These are phyloP conservation scores for Plasmodium knowlesi DNA, from an alignment of 169 alveolate genomes.

Conservation along the genomic window DNA sequence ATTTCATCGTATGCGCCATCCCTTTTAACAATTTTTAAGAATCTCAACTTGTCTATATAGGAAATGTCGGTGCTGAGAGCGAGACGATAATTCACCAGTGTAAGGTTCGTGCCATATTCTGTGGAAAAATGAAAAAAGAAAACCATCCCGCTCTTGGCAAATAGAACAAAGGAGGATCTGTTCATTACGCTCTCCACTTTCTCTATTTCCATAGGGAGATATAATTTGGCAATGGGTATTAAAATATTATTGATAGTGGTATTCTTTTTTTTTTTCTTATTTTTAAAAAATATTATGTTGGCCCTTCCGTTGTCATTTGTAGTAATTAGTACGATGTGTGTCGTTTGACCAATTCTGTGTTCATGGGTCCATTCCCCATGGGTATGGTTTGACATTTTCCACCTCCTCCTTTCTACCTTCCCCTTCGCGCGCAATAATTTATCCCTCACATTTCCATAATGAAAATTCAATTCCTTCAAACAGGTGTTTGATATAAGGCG, in stretches of 20 bases:
- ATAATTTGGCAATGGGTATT: conserved; percentile 45
- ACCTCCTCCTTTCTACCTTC: background rate
- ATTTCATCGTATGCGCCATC: conserved; percentile 1
- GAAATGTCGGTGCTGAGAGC: background rate
- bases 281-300: conserved; percentile 10
- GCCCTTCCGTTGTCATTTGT: background rate
- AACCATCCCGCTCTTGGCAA: conserved; percentile 35
- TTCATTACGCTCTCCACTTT: conserved; percentile 14
- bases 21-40: conserved; percentile 6
- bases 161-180: conserved; percentile 5
- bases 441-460: conserved; percentile 13
- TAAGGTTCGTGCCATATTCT: conserved; percentile 9
- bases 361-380: background rate
- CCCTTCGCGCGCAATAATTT: background rate
- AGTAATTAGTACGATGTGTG: background rate
- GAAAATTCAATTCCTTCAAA: conserved; percentile 15
- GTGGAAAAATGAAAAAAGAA: conserved; percentile 43
- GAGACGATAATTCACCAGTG: conserved; percentile 10
- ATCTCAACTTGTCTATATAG: conserved; percentile 4
- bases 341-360: background rate
- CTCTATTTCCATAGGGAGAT: conserved; percentile 9
- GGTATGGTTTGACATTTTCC: background rate
- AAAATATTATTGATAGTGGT: background rate
- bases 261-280: background rate
- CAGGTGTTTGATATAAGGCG: conserved; percentile 6